Conservation (phyloP, 1,139 yeast genomes). For the Trichomonascaceae sp. region DNA sequence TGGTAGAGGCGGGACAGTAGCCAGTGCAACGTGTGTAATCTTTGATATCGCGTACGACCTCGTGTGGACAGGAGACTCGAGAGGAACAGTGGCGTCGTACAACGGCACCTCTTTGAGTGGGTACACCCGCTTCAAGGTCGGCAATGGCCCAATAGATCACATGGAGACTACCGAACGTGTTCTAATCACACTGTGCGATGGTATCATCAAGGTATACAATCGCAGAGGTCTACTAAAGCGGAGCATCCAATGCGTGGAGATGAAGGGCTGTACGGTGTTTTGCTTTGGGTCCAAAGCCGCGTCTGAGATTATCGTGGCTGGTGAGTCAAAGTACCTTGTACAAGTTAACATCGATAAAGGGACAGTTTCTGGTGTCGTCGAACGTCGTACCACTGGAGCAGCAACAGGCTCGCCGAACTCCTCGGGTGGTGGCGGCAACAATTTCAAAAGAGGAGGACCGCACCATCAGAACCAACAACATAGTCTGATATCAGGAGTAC, state of each 20-base stretch:
- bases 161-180: conserved; percentile 24
- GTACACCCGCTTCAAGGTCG: conserved; percentile 30
- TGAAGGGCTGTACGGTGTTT: conserved; percentile 21
- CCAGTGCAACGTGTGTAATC: conserved; percentile 25
- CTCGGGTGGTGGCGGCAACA: neutral
- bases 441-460: neutral
- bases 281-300: conserved; percentile 20
- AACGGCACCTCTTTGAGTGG: conserved; percentile 29
- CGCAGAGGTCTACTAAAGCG: conserved; percentile 25
- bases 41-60: conserved; percentile 67
- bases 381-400: conserved; percentile 1
- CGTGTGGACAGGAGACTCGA: conserved; percentile 71
- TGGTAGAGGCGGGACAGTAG: neutral
- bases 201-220: conserved; percentile 22
- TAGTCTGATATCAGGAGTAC: neutral
- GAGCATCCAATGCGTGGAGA: conserved; percentile 17
- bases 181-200: conserved; percentile 21
- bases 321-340: conserved; percentile 33
- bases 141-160: conserved; percentile 17
- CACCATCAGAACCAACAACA: too few species aligned
- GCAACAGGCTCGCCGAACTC: conserved; percentile 19
- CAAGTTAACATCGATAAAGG: conserved; percentile 54
- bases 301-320: conserved; percentile 35
- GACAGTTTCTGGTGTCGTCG: conserved; percentile 11
- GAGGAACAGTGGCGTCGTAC: conserved; percentile 37